Conservation (phyloP, 495 filamentous ascomycete species). For the Hypoxylon fuscum region DNA sequence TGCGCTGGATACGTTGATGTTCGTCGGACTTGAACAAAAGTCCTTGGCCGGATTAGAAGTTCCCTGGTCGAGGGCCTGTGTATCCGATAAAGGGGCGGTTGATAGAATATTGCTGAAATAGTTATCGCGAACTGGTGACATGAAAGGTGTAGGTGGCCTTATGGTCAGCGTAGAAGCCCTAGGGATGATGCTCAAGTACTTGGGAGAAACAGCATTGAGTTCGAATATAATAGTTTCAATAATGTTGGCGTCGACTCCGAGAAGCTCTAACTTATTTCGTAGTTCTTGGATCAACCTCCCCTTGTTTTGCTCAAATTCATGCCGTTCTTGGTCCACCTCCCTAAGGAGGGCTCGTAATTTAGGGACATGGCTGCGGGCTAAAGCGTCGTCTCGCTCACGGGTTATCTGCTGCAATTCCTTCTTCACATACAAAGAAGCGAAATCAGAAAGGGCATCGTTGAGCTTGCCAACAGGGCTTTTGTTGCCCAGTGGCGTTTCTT, state of each 20-base stretch:
- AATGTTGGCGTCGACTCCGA: constrained; percentile 32
- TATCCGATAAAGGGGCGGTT: neutral
- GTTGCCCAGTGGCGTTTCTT: constrained; percentile 27
- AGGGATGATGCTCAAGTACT: constrained; percentile 37
- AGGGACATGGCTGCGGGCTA: constrained; percentile 40
- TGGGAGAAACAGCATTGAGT: constrained; percentile 31
- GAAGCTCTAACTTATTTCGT: constrained; percentile 35
- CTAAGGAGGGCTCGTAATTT: constrained; percentile 35
- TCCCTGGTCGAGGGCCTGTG: constrained; percentile 10
- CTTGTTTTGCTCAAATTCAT: constrained; percentile 40
- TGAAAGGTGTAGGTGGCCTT: constrained; percentile 21
- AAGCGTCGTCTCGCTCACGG: constrained; percentile 38
- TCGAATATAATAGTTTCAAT: constrained; percentile 36
- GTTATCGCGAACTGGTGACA: constrained; percentile 34
- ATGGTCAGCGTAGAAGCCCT: constrained; percentile 37
- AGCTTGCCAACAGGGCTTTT: constrained; percentile 29
- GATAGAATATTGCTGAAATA: constrained; percentile 37
- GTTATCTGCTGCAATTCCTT: constrained; percentile 39
- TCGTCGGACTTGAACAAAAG: constrained; percentile 23
- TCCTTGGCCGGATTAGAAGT: constrained; percentile 6
- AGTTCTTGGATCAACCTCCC: constrained; percentile 28
- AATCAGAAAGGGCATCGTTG: constrained; percentile 40
- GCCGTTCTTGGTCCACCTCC: constrained; percentile 39
- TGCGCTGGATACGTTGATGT: constrained; percentile 31
- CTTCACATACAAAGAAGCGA: constrained; percentile 40